Conservation (phyloP, 1,139 yeast genomes). For the Saccharomycopsis hybrid region DNA sequence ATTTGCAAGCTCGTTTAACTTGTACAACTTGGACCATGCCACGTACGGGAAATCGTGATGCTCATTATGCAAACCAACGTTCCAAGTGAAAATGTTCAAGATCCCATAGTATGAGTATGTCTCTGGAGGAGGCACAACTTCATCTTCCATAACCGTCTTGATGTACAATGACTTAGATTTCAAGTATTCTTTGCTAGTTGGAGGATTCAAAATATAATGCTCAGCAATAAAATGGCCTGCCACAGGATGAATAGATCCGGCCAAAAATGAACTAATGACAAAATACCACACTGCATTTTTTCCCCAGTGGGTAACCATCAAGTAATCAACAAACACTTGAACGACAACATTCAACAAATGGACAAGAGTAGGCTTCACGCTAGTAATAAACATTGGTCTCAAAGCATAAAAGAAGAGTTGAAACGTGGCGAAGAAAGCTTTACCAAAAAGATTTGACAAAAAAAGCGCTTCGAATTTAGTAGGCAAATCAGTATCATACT, state of each 20-base stretch:
- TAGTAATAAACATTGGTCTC: slow-evolving; percentile 82
- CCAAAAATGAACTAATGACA: slow-evolving; percentile 71
- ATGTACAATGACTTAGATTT: slow-evolving; percentile 26
- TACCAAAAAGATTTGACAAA: slow-evolving; percentile 73
- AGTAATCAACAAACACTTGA: slow-evolving; percentile 52
- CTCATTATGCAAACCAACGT: slow-evolving; percentile 90
- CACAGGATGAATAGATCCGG: slow-evolving; percentile 89
- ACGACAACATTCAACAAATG: slow-evolving; percentile 63
- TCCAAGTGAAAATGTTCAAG: slow-evolving; percentile 75
- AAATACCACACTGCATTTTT: slow-evolving; percentile 59
- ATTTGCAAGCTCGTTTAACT: slow-evolving; percentile 57
- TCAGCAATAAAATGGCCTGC: slow-evolving; percentile 96
- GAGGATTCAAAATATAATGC: slow-evolving; percentile 71
- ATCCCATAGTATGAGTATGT: slow-evolving; percentile 87
- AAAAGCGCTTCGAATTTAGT: slow-evolving; percentile 69
- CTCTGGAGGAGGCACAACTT: slow-evolving; percentile 51
- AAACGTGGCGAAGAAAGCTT: slow-evolving; percentile 84
- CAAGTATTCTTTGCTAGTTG: slow-evolving; percentile 27
- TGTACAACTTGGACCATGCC: slow-evolving; percentile 80
- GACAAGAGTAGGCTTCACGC: slow-evolving; percentile 63
- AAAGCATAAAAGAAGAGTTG: slow-evolving; percentile 86
- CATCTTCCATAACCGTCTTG: slow-evolving; percentile 23
- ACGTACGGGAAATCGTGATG: slow-evolving; percentile 94
- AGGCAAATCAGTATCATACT: slow-evolving; percentile 82
- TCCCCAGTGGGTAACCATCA: slow-evolving; percentile 57